These are phyloP conservation scores for Apiospora marii DNA, from an alignment of 2,329 filamentous ascomycete genomes.

Conservation along the genomic window DNA sequence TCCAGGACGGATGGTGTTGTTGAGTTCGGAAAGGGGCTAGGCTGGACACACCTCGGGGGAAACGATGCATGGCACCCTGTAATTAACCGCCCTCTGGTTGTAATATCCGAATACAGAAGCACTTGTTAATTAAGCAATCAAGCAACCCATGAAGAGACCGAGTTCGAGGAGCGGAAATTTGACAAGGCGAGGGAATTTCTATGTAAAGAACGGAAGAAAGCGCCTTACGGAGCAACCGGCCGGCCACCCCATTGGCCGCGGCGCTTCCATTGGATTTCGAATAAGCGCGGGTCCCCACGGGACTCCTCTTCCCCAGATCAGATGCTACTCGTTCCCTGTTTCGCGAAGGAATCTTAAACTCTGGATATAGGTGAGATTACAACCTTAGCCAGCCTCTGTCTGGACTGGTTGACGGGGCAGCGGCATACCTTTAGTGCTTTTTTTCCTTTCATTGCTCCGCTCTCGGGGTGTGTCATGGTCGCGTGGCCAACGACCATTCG, in stretches of 20 bases:
- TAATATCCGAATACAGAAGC: not conserved
- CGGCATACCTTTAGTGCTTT: too few relatives aligned
- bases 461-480: not conserved
- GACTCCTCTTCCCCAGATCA: conserved; percentile 5
- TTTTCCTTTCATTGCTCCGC: not conserved
- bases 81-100: too few relatives aligned
- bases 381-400: not conserved
- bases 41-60: too few relatives aligned
- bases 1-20: too few relatives aligned
- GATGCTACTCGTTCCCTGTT: not conserved
- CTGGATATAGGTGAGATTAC: not conserved
- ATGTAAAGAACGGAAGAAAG: not conserved
- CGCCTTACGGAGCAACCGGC: not conserved
- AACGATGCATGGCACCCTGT: too few relatives aligned
- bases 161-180: not conserved
- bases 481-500: not conserved
- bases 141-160: not conserved
- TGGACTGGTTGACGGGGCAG: not conserved
- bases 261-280: not conserved
- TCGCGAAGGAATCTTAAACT: not conserved
- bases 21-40: too few relatives aligned
- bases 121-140: not conserved
- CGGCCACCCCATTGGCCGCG: not conserved
- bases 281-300: not conserved
- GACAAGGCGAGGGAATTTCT: not conserved